Evolutionary conservation across 164 flowering plant species (phyloP).

Genomic region (Houttuynia cordata): DNA sequence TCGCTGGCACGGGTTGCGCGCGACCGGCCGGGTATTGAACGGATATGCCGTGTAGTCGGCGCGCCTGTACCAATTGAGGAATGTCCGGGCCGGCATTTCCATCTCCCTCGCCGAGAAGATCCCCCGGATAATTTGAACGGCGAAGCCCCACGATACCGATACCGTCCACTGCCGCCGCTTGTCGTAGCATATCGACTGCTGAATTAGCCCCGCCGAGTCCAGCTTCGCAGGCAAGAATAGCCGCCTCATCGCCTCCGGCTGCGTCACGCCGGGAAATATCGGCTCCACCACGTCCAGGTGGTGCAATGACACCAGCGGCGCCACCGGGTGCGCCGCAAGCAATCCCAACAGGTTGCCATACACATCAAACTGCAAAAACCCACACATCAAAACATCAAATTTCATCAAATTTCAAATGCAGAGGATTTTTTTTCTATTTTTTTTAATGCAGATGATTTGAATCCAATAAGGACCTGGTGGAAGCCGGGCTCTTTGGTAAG

Average conservation of each 20-base stretch:
- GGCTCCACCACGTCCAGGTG: slow-evolving; percentile 67
- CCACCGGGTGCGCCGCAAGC: slow-evolving; percentile 69
- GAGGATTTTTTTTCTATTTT: no score
- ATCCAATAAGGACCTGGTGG: slow-evolving; percentile 17
- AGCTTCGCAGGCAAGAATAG: slow-evolving; percentile 30
- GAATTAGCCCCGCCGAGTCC: slow-evolving; percentile 65
- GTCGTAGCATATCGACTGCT: slow-evolving; percentile 73
- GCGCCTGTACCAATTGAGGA: slow-evolving; percentile 65
- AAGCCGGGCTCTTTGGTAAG: slow-evolving; percentile 61
- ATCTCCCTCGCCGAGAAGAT: slow-evolving; percentile 64
- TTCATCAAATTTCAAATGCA: no score
- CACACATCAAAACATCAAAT: no score
- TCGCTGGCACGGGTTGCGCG: slow-evolving; percentile 61
- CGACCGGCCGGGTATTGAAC: slow-evolving; percentile 76
- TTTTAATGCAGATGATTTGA: neutral
- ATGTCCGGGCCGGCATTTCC: slow-evolving; percentile 79
- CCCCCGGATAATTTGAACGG: slow-evolving; percentile 61
- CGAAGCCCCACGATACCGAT: slow-evolving; percentile 83
- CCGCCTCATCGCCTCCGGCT: slow-evolving; percentile 30
- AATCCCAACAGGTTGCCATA: slow-evolving; percentile 52
- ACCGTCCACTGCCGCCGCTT: slow-evolving; percentile 42
- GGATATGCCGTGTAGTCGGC: slow-evolving; percentile 83
- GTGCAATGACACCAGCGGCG: slow-evolving; percentile 69
- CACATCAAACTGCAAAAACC: slow-evolving; percentile 44
- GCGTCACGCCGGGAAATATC: slow-evolving; percentile 44